A percentile compares a stretch with the other conserved stretches of the same genome.
These are phyloP conservation scores for Breviolum minutum DNA, from an alignment of 73 alveolate species.

Conservation along the genomic window DNA sequence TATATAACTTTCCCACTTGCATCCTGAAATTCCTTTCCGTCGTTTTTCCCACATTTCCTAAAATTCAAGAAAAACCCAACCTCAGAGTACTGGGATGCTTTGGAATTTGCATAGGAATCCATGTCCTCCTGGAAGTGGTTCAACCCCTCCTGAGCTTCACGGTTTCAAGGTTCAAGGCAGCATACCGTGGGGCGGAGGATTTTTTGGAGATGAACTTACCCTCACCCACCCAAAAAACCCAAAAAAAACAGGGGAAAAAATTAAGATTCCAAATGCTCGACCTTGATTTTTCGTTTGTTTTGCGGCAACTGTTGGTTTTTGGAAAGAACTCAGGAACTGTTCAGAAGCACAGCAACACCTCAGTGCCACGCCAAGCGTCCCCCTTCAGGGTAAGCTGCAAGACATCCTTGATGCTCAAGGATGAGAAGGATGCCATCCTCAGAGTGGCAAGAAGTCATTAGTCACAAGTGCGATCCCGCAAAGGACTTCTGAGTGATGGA, in stretches of 20 bases:
- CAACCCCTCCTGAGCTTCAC: constrained; percentile 3
- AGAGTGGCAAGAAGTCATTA: neutral
- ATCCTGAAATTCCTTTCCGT: neutral
- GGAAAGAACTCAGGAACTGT: neutral
- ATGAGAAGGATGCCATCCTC: constrained; percentile 53
- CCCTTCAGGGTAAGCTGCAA: constrained; percentile 44
- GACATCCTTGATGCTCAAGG: constrained; percentile 33
- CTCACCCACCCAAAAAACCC: too few species aligned
- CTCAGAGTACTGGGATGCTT: constrained; percentile 70
- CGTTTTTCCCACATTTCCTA: neutral
- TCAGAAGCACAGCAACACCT: neutral
- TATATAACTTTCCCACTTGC: too few species aligned
- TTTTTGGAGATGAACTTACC: too few species aligned
- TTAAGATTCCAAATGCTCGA: too few species aligned
- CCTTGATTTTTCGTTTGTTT: too few species aligned
- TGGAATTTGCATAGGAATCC: constrained; percentile 7
- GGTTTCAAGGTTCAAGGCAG: neutral
- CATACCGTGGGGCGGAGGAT: too few species aligned
- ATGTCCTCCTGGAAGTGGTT: constrained; percentile 28
- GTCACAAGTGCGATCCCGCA: neutral
- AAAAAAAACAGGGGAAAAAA: too few species aligned
- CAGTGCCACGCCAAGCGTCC: neutral
- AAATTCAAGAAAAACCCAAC: too few species aligned
- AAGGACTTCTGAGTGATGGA: neutral
- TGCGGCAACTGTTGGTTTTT: neutral